phyloP scores from a whole-genome alignment of 192 early-diverging fungal genomes.

The Coemansia sp. region DNA sequence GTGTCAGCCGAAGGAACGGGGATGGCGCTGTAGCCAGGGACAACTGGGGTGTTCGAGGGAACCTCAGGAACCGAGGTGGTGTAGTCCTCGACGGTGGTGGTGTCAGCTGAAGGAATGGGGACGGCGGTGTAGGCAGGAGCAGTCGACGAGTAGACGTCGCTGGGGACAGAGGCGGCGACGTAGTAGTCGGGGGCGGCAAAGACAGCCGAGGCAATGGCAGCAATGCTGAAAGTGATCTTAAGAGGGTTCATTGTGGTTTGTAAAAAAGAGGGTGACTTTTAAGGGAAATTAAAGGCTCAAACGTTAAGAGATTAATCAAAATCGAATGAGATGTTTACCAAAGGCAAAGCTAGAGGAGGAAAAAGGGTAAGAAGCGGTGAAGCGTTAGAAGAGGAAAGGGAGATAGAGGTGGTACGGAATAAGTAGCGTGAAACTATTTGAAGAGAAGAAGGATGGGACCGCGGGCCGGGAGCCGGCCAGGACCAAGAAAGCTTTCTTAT shows the following conservation, averaged over 20 bases:
- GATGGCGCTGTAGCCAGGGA: neutral
- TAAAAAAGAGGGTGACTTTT: neutral
- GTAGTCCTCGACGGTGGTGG: constrained; percentile 1
- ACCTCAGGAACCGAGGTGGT: constrained; percentile 13
- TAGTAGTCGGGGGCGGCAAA: constrained; percentile 20
- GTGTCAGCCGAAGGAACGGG: constrained; percentile 11
- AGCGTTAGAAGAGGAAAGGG: constrained; percentile 1
- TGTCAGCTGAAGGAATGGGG: constrained; percentile 5
- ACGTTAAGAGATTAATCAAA: neutral
- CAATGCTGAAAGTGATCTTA: constrained; percentile 42
- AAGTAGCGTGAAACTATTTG: constrained; percentile 13
- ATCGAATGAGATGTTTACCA: constrained; percentile 4
- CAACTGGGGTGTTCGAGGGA: no score
- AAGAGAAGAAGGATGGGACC: constrained; percentile 9
- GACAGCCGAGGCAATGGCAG: constrained; percentile 37
- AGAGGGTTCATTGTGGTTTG: constrained; percentile 29
- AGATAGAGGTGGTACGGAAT: constrained; percentile 1
- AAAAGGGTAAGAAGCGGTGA: neutral
- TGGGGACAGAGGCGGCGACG: constrained; percentile 9
- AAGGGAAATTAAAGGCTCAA: neutral
- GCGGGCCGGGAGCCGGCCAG: neutral
- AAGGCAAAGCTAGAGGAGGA: neutral
- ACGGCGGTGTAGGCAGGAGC: constrained; percentile 17
- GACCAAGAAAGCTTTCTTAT: constrained; percentile 9
- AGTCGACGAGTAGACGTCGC: constrained; percentile 24